A percentile compares a stretch with the other conserved stretches of the same genome.
phyloP scores from a whole-genome alignment of 1,284 basidiomycete species.

The Phlebopus sp. region DNA sequence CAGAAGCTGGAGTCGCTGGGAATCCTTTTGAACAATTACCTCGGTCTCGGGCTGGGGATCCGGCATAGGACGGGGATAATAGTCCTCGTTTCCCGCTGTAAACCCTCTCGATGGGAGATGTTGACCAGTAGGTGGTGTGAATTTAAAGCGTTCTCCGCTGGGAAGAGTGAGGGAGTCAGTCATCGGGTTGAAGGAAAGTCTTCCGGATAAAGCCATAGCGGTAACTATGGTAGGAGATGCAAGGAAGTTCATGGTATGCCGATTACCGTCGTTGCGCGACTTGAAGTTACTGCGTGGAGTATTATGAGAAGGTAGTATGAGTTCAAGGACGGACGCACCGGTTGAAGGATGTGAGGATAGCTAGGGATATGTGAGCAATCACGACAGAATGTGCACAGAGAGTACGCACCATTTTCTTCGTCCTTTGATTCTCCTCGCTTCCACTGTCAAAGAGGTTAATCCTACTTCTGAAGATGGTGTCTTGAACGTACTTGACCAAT shows the following conservation, averaged over 20 bases:
- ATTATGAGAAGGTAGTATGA: neutral
- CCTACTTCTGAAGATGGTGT: conserved; percentile 1
- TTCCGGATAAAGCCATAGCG: conserved; percentile 95
- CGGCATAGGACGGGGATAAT: conserved; percentile 79
- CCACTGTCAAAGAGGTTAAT: conserved; percentile 56
- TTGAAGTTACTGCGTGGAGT: conserved; percentile 75
- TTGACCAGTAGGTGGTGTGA: conserved; percentile 80
- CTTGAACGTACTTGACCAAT: conserved; percentile 78
- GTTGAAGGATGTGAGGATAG: conserved; percentile 97
- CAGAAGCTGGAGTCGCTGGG: conserved; percentile 84
- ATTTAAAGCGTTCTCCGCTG: conserved; percentile 81
- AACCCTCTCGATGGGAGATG: conserved; percentile 87
- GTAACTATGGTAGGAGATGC: conserved; percentile 97
- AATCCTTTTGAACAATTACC: conserved; percentile 77
- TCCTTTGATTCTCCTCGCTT: conserved; percentile 88
- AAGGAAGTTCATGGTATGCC: conserved; percentile 96
- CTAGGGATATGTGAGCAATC: conserved; percentile 38
- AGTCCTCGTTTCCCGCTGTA: conserved; percentile 73
- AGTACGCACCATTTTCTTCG: conserved; percentile 83
- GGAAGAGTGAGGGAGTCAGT: conserved; percentile 78
- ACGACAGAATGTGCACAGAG: conserved; percentile 1
- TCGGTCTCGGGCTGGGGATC: conserved; percentile 75
- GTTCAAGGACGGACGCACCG: conserved; percentile 41
- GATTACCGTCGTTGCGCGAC: conserved; percentile 96
- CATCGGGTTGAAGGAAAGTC: conserved; percentile 92